Base-by-base conservation (phyloP, 2,329 filamentous ascomycete genomes). In the Ploettnerulaceae sp. region DNA sequence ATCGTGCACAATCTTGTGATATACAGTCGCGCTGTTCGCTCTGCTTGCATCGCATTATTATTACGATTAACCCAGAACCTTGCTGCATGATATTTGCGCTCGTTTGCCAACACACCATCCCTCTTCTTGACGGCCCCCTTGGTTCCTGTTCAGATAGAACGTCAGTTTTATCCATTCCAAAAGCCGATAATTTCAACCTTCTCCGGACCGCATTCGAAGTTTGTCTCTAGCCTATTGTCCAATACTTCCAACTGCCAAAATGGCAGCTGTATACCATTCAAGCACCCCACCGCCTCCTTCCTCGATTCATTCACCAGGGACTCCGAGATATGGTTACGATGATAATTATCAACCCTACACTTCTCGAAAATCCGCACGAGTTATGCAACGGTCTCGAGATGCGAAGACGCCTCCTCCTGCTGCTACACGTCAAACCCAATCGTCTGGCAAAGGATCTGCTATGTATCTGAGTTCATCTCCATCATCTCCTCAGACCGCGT, bases 291-390 rank as follows among this genome's bases (percentile, higher is more conserved):
- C 82, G 40, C 80, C 79, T 53, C 50, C 60, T 37, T 71, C 77
- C 36, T 68, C 69, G 32, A 67, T 85, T 52, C 79, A 72, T 62
- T 86, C 82, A 38, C 86, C 86, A 51, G 76, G 77, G 31, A 81
- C 85, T 45, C 86, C 86, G 37, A 76, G 76, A 49, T 76, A 81
- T 61, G 85, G 84, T 28, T 80, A 73, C 59, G 71, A 74, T 55
- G 85, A 90, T 66, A 68, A 72, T 53, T 89, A 82, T 72, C 77
- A 86, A 60, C 85, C 85, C 34, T 89, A 81, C 62, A 80, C 82
- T 50, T 81, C 83, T 45, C 77, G 84, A 64, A 84, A 85, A 59
- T 85, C 81, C 3, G 75, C 76, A 49, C 77, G 84, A 55, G 74
- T 86, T 56, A 78, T 73, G 32, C 75, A 81, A 58, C 71, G 72